Evolutionary conservation across 2,329 filamentous ascomycete species (phyloP), one percentile per base, ranked within the genome.

Genomic region (Colletotrichum lupini): DNA sequence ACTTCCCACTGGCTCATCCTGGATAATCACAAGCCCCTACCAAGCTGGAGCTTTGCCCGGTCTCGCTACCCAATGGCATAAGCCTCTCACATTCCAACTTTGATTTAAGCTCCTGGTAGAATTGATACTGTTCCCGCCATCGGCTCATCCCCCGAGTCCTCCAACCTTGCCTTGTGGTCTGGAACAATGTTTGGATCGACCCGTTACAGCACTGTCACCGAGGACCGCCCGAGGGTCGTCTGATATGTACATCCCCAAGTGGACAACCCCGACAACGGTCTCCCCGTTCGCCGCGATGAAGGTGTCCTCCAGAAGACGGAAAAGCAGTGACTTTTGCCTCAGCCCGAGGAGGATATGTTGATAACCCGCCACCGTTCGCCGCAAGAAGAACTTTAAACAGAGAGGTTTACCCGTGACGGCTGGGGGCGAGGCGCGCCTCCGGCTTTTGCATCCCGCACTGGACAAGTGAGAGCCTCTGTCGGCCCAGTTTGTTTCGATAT

Each of bases 331-430:
- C 24, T 32, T 22, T 35, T 57, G 63, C 57, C n/a, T 61, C 12
- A 24, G 16, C 58, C 16, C 37, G 64, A 26, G 16, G 4, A 19
- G 53, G n/a, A 22, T 16, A 26, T 14, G n/a, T 19, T 49, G 19
- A 32, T 28, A 9, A 37, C 46, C 49, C 63, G 57, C 28, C 35
- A 67, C 63, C 63, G 57, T 72, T 63, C 63, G 68, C 58, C 58
- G 52, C 37, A 57, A 68, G 28, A 16, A n/a, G 19, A 49, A 49
- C 7, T 22, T 49, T 49, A 49, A n/a, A 49, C 42, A 9, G 7
- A 7, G 37, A 68, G n/a, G 28, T 37, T 58, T 53, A 12, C 28
- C 26, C 35, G 11, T 46, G 52, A 35, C 3, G 9, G 32, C 32
- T 35, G 14, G n/a, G 57, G 19, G 42, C 42, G 11, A 22, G 19